Evolutionary conservation across 116 monocot species (phyloP), one percentile per base, ranked within the genome.

Genomic region (Dioscorea cayenensis): DNA sequence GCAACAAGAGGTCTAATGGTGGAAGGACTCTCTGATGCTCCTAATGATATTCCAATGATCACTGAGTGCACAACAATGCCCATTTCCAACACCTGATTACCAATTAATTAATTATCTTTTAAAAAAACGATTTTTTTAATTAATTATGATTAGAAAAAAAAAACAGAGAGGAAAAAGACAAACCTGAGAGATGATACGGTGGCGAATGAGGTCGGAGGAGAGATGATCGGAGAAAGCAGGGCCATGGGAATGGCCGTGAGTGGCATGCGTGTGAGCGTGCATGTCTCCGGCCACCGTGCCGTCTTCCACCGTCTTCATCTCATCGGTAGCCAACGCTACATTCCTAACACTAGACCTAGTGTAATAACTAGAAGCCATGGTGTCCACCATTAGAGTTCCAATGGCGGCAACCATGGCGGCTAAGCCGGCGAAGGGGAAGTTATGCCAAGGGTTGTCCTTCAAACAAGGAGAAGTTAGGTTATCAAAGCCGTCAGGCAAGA

Each of bases 341-440:
- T 79, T 66, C 52, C 18, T 25, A 14, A 49, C 11, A 18, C 73
- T 68, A 19, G 14, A 17, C 60, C 86, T 63, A 12, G 28, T 63
- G 60, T 61, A 84, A 36, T 78, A 87, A 23, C 79, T 71, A 14
- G 81, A 78, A 2, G 84, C 87, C 17, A 81, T 9, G 17, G 78
- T 71, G 36, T 84, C 81, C 4, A 81, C 21, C 59, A 79, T 78
- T 58, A 87, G 37, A 13, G 87, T 87, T 16, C 52, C 74, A 6
- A 83, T 67, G 4, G 87, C 87, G 18, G 76, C 55, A 35, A 75
- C 48, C 87, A 87, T 84, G 17, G 84, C 76, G 20, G 72, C 20
- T 28, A 87, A 84, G 16, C 84, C 87, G 1, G 87, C 81, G 69
- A 87, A 87, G 6, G 87, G 87, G 77, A 87, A 87, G 21, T 79